These are phyloP conservation scores for Dictyostelium purpureum DNA, from an alignment of 78 protist genomes.

Conservation along the genomic window DNA sequence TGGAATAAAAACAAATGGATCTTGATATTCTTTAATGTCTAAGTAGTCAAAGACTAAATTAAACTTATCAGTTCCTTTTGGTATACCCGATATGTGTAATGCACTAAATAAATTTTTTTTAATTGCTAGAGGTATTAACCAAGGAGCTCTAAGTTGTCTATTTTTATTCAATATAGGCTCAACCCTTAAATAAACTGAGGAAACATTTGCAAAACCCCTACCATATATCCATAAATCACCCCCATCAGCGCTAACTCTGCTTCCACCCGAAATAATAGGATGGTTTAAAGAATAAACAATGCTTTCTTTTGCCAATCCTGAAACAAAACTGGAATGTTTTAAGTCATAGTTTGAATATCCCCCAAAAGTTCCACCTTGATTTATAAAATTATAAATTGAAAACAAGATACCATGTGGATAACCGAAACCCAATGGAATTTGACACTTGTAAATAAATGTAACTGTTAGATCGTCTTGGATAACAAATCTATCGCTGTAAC, in stretches of 20 bases:
- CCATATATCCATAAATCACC: background rate
- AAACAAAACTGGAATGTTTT: background rate
- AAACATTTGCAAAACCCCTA: background rate
- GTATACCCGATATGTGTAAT: background rate
- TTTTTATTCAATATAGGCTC: too few relatives aligned
- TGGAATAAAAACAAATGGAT: background rate
- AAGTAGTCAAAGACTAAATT: background rate
- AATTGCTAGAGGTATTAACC: too few relatives aligned
- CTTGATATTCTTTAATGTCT: background rate
- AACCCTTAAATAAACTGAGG: background rate
- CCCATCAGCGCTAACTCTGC: background rate
- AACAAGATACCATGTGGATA: background rate
- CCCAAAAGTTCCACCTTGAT: constrained; percentile 4
- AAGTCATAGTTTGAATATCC: background rate
- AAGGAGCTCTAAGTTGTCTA: too few relatives aligned
- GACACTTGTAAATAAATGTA: background rate
- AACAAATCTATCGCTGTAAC: background rate
- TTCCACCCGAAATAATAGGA: background rate
- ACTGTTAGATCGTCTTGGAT: background rate
- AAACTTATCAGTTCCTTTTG: background rate
- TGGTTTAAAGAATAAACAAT: too few relatives aligned
- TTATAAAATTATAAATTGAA: background rate
- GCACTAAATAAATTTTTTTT: too few relatives aligned
- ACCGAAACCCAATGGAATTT: constrained; percentile 31
- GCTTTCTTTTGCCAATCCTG: background rate